Evolutionary conservation across 345 rosid species (phyloP).

Genomic region (Ceriops tagal): DNA sequence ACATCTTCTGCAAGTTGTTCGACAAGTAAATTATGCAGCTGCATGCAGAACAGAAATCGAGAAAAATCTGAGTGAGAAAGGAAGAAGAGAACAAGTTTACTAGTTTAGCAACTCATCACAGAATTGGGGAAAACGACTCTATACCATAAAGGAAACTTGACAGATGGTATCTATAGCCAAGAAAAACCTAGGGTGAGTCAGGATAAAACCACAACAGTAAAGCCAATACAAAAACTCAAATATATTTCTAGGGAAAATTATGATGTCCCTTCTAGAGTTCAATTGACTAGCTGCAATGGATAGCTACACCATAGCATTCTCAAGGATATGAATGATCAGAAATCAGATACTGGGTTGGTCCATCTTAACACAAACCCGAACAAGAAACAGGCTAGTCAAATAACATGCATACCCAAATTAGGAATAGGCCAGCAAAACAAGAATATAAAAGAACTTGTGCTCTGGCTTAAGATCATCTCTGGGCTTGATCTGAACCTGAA

Average conservation of each 20-base stretch:
- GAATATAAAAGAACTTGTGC: conserved; percentile 46
- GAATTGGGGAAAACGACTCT: neutral
- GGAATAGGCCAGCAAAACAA: conserved; percentile 40
- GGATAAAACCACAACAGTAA: too few relatives aligned
- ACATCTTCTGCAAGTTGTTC: conserved; percentile 24
- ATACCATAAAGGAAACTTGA: too few relatives aligned
- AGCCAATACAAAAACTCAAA: too few relatives aligned
- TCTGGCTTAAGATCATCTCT: conserved; percentile 42
- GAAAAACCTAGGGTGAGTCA: too few relatives aligned
- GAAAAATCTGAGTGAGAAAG: neutral
- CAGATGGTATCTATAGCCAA: too few relatives aligned
- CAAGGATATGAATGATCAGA: too few relatives aligned
- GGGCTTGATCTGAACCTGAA: conserved; percentile 9
- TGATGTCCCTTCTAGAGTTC: too few relatives aligned
- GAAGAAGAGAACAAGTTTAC: neutral
- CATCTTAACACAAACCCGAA: too few relatives aligned
- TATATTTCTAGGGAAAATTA: too few relatives aligned
- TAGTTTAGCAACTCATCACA: neutral
- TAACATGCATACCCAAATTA: conserved; percentile 32
- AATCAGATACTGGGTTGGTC: too few relatives aligned
- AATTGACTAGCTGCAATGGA: too few relatives aligned
- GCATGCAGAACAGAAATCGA: conserved; percentile 9
- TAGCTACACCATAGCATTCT: too few relatives aligned
- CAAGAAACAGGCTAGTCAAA: neutral
- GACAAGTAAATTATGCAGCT: conserved; percentile 23